Percentiles rank a stretch among this genome's conserved stretches.
These are phyloP conservation scores for Stevia rebaudiana DNA, from an alignment of 140 eudicot species.

Conservation along the genomic window DNA sequence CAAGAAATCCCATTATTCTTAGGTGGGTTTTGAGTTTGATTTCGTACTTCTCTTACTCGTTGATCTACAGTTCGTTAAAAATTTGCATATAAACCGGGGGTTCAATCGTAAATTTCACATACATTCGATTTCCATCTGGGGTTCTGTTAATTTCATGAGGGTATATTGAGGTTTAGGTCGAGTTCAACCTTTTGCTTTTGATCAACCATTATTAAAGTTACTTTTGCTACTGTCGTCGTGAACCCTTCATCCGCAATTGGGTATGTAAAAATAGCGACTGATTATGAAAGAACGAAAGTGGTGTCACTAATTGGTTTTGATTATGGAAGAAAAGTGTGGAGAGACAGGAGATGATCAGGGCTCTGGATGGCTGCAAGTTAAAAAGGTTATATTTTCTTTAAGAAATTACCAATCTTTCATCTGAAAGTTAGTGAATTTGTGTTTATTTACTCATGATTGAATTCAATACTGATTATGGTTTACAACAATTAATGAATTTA, in stretches of 20 bases:
- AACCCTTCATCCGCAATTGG: not conserved
- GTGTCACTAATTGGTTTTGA: constrained; percentile 14
- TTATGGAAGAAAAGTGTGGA: constrained; percentile 54
- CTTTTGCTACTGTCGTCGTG: not conserved
- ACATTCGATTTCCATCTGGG: constrained; percentile 30
- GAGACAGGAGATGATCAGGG: constrained; percentile 75
- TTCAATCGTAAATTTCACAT: constrained; percentile 10
- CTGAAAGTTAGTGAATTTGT: constrained; percentile 7
- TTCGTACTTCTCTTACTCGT: not conserved
- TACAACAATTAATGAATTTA: not conserved
- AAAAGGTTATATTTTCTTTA: constrained; percentile 53
- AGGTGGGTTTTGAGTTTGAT: not conserved
- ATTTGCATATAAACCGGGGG: constrained; percentile 14
- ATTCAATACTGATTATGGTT: not conserved
- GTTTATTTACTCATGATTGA: constrained; percentile 1
- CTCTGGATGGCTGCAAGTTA: constrained; percentile 95
- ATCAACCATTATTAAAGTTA: constrained; percentile 8
- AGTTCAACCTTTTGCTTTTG: constrained; percentile 4
- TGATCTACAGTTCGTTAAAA: not conserved
- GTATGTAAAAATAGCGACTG: constrained; percentile 11
- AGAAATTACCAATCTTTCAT: not conserved
- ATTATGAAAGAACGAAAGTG: constrained; percentile 21
- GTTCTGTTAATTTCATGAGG: not conserved
- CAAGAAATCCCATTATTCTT: constrained; percentile 12
- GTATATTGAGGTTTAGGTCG: constrained; percentile 16